Base-by-base conservation (phyloP, 2,329 filamentous ascomycete species). In the Epichloe amarillans region DNA sequence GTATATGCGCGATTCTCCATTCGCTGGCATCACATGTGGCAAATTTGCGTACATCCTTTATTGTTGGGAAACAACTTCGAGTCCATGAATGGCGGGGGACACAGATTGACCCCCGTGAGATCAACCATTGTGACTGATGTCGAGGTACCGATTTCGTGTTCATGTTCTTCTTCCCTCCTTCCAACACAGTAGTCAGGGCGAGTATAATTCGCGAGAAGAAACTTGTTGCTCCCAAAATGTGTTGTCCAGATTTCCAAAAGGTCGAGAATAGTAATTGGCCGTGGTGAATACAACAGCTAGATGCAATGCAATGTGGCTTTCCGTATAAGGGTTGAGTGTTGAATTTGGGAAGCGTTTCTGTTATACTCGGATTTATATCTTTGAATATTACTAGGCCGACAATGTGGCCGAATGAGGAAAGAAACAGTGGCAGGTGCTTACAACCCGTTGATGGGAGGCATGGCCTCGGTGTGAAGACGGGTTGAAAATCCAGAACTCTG, bases 31-130 rank as follows among this genome's bases (percentile, higher is more conserved):
- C 26, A 19, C 33, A 11, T 30, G 21, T 5, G 14, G 11, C 7
- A 35, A 30, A 15, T 12, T 17, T 30, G 26, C 46, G 12, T 78
- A 90, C 86, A 87, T 67, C 86, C 86, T 60, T 77, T 79, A 43
- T 64, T 68, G 23, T 65, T 57, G 45, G 75, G 77, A 61, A 84
- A 94, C 52, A 75, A 65, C 33, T 68, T 66, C 52, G 75, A 74
- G 62, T 86, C 79, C 55, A 83, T 74, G 62, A 93, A 91, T 5
- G 88, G 88, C 48, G 73, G 57, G 15, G 79, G 77, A 65, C 88
- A 94, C 21, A 67, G 23, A 46, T 66, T 67, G 17, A 68, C 60
- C 55, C 77, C 80, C 38, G 59, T 58, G 36, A 60, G 46, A 54
- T 62, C 63, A 38, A 60, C 57, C 63, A 65, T 67, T 50, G 36